phyloP scores from a whole-genome alignment of 2,329 filamentous ascomycete genomes.

The Penicillium sp. region DNA sequence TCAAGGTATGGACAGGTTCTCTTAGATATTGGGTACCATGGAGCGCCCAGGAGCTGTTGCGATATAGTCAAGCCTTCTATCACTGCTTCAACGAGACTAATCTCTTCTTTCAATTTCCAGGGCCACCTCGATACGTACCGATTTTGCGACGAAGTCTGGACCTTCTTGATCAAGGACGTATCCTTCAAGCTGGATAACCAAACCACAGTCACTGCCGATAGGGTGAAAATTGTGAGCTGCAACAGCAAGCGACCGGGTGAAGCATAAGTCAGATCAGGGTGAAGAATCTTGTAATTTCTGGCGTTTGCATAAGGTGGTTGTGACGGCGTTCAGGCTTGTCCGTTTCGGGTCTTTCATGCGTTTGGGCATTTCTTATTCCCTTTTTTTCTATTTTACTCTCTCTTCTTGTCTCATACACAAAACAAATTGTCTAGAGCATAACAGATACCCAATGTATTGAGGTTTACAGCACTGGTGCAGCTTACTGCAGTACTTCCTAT shows the following conservation, averaged over 20 bases:
- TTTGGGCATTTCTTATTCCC: constrained; percentile 1
- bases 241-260: constrained; percentile 80
- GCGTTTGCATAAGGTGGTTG: constrained; percentile 1
- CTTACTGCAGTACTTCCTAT: not conserved
- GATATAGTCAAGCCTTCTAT: not conserved
- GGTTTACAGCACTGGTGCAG: not conserved
- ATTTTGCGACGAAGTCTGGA: constrained; percentile 99
- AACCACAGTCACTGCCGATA: constrained; percentile 74
- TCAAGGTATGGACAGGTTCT: constrained; percentile 69
- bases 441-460: constrained; percentile 22
- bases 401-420: not conserved
- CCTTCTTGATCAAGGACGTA: constrained; percentile 97
- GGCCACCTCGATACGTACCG: constrained; percentile 97
- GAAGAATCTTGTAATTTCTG: not conserved
- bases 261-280: constrained; percentile 22
- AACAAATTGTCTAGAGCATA: constrained; percentile 10
- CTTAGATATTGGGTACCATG: not conserved
- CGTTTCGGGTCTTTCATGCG: constrained; percentile 8
- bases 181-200: constrained; percentile 96
- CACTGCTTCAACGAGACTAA: constrained; percentile 11
- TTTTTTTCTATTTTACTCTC: not conserved
- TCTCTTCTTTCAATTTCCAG: constrained; percentile 47
- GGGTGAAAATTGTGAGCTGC: constrained; percentile 98
- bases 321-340: constrained; percentile 4
- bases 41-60: not conserved